Evolutionary conservation across 352 stramenopile species (phyloP).

Genomic region (Phytopythium aichiense): DNA sequence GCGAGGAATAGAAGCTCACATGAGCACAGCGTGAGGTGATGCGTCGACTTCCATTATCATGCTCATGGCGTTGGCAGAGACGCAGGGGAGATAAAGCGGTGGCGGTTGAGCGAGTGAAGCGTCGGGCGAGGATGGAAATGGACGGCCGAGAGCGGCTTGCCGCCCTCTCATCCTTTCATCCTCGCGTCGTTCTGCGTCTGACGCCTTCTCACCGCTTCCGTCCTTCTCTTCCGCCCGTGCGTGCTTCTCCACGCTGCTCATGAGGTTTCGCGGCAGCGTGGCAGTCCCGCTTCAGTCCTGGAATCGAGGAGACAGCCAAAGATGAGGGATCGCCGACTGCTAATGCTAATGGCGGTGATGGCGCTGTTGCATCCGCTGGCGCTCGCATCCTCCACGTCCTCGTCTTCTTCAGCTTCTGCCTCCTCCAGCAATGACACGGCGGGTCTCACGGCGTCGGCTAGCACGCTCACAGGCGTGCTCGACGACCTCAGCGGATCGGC

Average conservation of each 20-base stretch:
- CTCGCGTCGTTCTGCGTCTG: neutral
- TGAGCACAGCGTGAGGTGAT: neutral
- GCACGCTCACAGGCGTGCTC: neutral
- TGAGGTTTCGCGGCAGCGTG: neutral
- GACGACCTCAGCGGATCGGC: neutral
- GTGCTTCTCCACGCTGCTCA: neutral
- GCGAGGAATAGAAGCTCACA: neutral
- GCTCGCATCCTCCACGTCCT: neutral
- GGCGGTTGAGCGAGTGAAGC: neutral
- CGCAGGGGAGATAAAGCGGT: neutral
- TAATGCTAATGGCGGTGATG: neutral
- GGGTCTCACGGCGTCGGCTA: neutral
- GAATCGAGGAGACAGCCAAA: neutral
- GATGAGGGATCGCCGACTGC: neutral
- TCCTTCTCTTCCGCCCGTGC: neutral
- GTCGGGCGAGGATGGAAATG: neutral
- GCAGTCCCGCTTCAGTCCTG: neutral
- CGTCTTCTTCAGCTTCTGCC: slow-evolving; percentile 2
- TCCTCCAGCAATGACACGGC: neutral
- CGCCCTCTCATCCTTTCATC: neutral
- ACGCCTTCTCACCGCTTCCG: neutral
- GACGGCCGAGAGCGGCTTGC: neutral
- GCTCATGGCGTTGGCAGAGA: neutral
- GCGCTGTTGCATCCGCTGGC: neutral
- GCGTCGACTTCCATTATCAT: neutral